A percentile compares a stretch with the other conserved stretches of the same genome.
phyloP scores from a whole-genome alignment of 2,329 filamentous ascomycete genomes.

The Pseudogymnoascus sp. region DNA sequence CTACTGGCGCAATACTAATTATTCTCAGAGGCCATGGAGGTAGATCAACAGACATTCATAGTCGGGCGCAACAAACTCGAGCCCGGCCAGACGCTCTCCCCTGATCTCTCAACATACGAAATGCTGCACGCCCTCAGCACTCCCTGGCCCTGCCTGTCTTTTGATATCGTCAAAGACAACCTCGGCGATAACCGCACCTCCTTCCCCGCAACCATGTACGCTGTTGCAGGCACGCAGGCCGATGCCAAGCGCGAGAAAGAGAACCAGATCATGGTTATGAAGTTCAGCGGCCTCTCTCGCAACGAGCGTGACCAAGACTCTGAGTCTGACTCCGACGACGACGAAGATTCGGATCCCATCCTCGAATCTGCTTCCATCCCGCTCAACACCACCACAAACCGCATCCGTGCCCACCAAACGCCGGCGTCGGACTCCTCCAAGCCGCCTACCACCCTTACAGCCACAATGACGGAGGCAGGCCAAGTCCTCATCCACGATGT shows the following conservation, averaged over 20 bases:
- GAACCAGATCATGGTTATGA: conserved; percentile 93
- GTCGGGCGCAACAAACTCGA: conserved; percentile 88
- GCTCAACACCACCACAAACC: conserved; percentile 80
- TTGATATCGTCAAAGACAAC: conserved; percentile 80
- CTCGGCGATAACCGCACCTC: conserved; percentile 83
- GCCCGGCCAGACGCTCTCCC: conserved; percentile 81
- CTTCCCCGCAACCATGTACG: conserved; percentile 94
- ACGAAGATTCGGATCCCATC: conserved; percentile 71
- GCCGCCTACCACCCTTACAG: conserved; percentile 75
- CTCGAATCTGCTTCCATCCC: conserved; percentile 89
- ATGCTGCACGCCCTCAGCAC: conserved; percentile 94
- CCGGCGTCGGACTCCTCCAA: conserved; percentile 62
- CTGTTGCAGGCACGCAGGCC: conserved; percentile 90
- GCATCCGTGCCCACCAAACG: conserved; percentile 79
- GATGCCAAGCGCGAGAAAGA: conserved; percentile 67
- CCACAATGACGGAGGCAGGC: conserved; percentile 84
- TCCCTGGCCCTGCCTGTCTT: conserved; percentile 94
- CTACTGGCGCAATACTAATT: conserved; percentile 16
- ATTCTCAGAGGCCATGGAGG: conserved; percentile 68
- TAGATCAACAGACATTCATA: conserved; percentile 92
- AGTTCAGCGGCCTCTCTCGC: conserved; percentile 82
- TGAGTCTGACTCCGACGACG: conserved; percentile 61
- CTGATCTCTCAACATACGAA: conserved; percentile 90
- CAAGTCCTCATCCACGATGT: conserved; percentile 92
- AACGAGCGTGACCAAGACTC: conserved; percentile 67